A percentile compares a stretch with the other conserved stretches of the same genome.
phyloP scores from a whole-genome alignment of 257 asterid genomes.

The Solanum pinnatisectum region DNA sequence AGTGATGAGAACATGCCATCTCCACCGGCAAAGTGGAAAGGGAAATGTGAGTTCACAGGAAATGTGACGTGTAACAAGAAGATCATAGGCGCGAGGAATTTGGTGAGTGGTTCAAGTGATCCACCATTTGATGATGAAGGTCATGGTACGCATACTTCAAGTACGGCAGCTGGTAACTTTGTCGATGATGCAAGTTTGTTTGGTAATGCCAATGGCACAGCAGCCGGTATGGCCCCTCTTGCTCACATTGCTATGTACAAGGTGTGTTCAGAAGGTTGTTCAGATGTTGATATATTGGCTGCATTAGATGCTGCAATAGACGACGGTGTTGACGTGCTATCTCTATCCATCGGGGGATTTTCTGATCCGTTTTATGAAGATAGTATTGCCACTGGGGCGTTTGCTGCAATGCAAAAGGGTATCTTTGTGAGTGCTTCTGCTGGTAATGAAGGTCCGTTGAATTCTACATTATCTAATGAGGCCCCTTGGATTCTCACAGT shows the following conservation, averaged over 20 bases:
- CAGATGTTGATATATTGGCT: constrained; percentile 6
- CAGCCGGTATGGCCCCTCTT: constrained; percentile 16
- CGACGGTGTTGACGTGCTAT: constrained; percentile 13
- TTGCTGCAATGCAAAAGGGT: constrained; percentile 9
- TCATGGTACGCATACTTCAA: constrained; percentile 31
- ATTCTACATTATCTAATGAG: constrained; percentile 1
- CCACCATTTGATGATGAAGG: constrained; percentile 21
- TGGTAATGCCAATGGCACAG: constrained; percentile 32
- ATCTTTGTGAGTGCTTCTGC: constrained; percentile 6
- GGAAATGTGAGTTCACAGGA: constrained; percentile 31
- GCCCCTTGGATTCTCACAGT: constrained; percentile 22
- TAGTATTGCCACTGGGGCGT: constrained; percentile 5
- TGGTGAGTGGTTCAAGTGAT: constrained; percentile 4
- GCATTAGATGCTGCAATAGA: constrained; percentile 13
- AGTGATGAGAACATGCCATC: constrained; percentile 42
- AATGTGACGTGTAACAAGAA: constrained; percentile 33
- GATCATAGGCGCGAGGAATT: constrained; percentile 37
- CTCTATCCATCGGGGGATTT: constrained; percentile 8
- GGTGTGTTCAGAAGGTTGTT: constrained; percentile 7
- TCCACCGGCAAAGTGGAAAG: constrained; percentile 56
- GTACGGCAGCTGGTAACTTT: constrained; percentile 31
- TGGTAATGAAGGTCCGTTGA: constrained; percentile 7
- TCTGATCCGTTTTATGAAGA: constrained; percentile 2
- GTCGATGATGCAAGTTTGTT: constrained; percentile 15
- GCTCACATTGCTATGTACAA: constrained; percentile 16